Evolutionary conservation across 2,329 filamentous ascomycete genomes (phyloP).

Genomic region (Fusarium austroafricanum): DNA sequence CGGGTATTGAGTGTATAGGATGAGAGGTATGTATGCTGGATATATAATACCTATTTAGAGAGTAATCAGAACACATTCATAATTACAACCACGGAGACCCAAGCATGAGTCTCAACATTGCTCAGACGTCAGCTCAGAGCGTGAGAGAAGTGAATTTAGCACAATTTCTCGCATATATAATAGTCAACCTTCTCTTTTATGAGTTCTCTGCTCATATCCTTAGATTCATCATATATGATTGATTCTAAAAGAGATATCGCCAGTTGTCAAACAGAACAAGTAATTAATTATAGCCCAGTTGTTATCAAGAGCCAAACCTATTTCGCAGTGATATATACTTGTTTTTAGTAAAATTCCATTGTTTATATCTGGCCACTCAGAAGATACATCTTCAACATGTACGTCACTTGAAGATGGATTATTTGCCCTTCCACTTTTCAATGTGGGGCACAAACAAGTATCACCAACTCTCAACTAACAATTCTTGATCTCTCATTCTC

Average conservation of each 20-base stretch:
- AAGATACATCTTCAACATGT: not conserved
- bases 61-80: not conserved
- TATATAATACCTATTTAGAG: not conserved
- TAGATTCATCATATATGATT: no score
- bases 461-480: conserved; percentile 10
- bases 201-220: no score
- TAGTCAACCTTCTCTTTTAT: no score
- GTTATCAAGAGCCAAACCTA: not conserved
- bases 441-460: conserved; percentile 24
- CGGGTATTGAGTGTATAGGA: not conserved
- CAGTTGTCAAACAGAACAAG: not conserved
- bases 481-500: not conserved
- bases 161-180: no score
- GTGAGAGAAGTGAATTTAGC: no score
- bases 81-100: no score
- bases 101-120: no score
- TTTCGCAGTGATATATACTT: not conserved
- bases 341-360: not conserved
- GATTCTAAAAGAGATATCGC: no score
- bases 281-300: not conserved
- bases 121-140: no score
- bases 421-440: conserved; percentile 33
- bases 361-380: not conserved
- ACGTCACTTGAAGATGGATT: conserved; percentile 21
- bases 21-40: not conserved